Evolutionary conservation across 306 rosid genomes (phyloP), one percentile per base, ranked within the genome.

Genomic region (Cucumis sativus): DNA sequence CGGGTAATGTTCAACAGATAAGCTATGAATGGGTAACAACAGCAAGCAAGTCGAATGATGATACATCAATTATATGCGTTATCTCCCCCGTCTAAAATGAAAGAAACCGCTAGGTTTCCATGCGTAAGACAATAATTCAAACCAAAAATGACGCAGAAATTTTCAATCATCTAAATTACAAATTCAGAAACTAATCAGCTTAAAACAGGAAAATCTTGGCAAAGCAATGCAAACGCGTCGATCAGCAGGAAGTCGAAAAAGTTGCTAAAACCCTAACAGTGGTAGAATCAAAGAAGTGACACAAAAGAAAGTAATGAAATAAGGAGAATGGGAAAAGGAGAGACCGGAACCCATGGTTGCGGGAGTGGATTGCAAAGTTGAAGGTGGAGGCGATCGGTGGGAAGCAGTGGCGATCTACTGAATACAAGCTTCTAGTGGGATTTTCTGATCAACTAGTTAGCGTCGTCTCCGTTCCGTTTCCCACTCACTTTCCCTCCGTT

Each of bases 341-440:
- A 57, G 30, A 79, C 78, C 82, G 54, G 82, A 79, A 61, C 78
- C 82, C 82, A 79, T 79, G 51, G 25, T 40, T 71, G 73, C 65
- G 9, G 11, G 51, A 30, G 40, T 57, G 78, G 23, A 37, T 35
- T 45, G 75, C 43, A 33, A 63, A 15, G 45, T 63, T 21, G 70
- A 33, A 3, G n/a, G 20, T 35, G 25, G 75, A 45, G 37, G 58
- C 75, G 75, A 45, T 43, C 20, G 75, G 58, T 45, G 40, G 57
- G 7, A 20, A 13, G 55, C 55, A 23, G 74, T 15, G 33, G 33
- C 33, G 75, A 70, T 70, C 40, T 21, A 70, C 40, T 43, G 75
- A 47, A 47, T 47, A 17, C 47, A 40, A 23, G 8, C 7, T 35
- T 35, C 12, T 33, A 6, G 37, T 15, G 35, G 10, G 56, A 28